A percentile compares a stretch with the other conserved stretches of the same genome.
Evolutionary conservation across 306 rosid species (phyloP).

Genomic region (Castanopsis chinensis): DNA sequence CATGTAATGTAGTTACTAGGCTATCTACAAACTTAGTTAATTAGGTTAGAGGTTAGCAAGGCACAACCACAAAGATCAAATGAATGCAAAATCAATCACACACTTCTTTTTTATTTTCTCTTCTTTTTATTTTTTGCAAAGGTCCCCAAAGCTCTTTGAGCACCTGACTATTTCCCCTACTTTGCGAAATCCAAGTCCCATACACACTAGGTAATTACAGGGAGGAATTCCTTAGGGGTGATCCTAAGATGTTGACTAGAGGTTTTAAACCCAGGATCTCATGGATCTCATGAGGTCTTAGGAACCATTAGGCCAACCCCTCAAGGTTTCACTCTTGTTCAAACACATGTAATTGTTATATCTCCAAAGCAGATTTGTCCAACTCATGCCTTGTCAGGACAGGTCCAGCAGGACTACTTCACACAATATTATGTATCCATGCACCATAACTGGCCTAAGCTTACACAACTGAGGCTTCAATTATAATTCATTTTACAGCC

Average conservation of each 20-base stretch:
- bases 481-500: no score
- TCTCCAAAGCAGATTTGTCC: neutral
- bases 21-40: neutral
- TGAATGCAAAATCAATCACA: neutral
- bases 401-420: neutral
- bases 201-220: no score
- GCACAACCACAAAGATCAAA: neutral
- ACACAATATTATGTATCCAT: neutral
- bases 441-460: neutral
- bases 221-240: no score
- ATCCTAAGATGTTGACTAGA: no score
- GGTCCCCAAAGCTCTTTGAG: no score
- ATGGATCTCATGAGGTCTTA: no score
- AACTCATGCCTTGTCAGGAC: neutral
- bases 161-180: no score
- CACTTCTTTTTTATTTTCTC: neutral
- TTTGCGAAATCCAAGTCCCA: no score
- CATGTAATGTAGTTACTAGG: neutral
- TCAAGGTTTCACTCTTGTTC: no score
- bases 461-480: neutral
- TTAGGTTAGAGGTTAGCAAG: neutral
- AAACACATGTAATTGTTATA: neutral
- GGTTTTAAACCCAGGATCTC: no score
- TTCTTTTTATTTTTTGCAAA: no score
- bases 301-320: no score